Base-by-base conservation (phyloP, 129 eudicot genomes). In the Artemisia argyi region DNA sequence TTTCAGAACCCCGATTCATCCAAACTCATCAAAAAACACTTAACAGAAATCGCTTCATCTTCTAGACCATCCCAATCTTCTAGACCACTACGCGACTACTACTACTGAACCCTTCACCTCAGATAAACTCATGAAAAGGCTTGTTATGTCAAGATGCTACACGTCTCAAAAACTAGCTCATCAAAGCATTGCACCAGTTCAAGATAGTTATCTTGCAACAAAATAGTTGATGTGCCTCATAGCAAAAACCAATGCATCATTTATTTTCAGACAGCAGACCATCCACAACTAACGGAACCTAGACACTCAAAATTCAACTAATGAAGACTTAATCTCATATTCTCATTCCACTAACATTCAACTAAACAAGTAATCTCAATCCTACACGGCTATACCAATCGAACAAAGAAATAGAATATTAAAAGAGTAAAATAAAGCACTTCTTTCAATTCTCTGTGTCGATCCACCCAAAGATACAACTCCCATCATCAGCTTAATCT, bases 401-500 rank as follows among this genome's bases (percentile, higher is more conserved):
- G 5, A 30, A 30, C 35, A 62, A 5, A 47, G 7, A 14, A 22
- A 44, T 3, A 19, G 53, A 14, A 4, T 52, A 50, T 28, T 35
- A 10, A 54, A 35, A 4, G 6, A 30, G 35, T 30, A 30, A 1
- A 4, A 51, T 11, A 14, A 5, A 11, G 5, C 15, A 14, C 16
- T 51, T 11, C 17, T 9, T n/a, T 2, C 16, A 12, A 12, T 51
- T n/a, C 56, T 51, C 3, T 51, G 12, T 51, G 16, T n/a, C 15
- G 0, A 51, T 3, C n/a, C 57, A 13, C 7, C 57, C n/a, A 16
- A 52, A 16, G 57, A 52, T 13, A 11, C 5, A 52, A 52, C 57
- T 13, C 13, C 18, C n/a, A 12, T 16, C 16, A 50, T 69, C 10
- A 52, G 64, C 54, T 72, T 56, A 56, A 73, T 39, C 66, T 30